Base-by-base conservation (phyloP, 176 grass and related monocot species). In the Canna indica region DNA sequence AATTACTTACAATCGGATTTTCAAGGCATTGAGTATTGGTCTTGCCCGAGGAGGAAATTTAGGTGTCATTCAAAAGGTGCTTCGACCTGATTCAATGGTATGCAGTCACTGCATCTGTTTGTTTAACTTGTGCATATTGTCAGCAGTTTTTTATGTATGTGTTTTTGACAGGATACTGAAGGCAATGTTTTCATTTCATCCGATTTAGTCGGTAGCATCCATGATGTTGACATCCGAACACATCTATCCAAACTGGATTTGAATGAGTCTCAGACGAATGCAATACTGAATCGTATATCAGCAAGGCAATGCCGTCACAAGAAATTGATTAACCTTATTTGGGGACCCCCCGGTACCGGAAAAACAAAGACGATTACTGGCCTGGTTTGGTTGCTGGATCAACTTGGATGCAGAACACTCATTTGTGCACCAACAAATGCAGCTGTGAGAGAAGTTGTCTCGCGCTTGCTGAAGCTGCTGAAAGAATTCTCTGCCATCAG, bases 351-450 rank as follows among this genome's bases (percentile, higher is more conserved):
- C 0, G 85, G 91, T 0, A 88, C 88, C 5, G 88, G 91, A 4
- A 96, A 96, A 82, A 96, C 88, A 0, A 96, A 91, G 77, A 91
- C 88, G 11, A 91, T 96, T 26, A 84, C 80, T 66, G 72, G 73
- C 0, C 13, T 96, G 2, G 44, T 96, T 27, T 81, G 90, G 88
- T 3, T 86, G 44, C 3, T 84, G 30, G 57, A 84, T 22, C 31
- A 22, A 27, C 26, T 5, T 71, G 80, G 75, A 24, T 82, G 72
- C 70, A 64, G 81, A 59, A 81, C 83, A 0, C 59, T 96, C 30
- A 84, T 83, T 9, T 96, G 91, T 9, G 88, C 91, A 0, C 88
- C 91, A 1, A 96, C 91, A 46, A 96, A 96, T 69, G 88, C 83
- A 20, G 91, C 88, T 1, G 83, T 96, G 0, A 76, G 66, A 22